Conservation (phyloP, 2,329 filamentous ascomycete species). For the Aureobasidium lini region DNA sequence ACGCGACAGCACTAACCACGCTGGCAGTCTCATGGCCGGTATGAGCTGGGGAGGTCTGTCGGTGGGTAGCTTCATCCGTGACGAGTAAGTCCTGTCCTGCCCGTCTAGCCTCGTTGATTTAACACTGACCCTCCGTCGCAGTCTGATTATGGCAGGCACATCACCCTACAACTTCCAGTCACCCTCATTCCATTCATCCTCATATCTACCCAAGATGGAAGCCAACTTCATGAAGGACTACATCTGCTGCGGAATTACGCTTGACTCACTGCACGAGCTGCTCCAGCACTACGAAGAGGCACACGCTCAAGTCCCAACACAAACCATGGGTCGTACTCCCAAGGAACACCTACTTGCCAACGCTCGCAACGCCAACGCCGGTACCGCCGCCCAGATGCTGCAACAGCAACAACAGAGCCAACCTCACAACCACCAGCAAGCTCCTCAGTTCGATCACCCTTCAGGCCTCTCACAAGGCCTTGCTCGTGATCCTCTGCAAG, state of each 20-base stretch:
- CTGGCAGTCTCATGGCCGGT: slow-evolving; percentile 60
- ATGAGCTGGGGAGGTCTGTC: slow-evolving; percentile 98
- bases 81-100: slow-evolving; percentile 70
- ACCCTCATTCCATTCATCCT: slow-evolving; percentile 94
- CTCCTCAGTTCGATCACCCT: slow-evolving; percentile 13
- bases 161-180: slow-evolving; percentile 84
- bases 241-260: slow-evolving; percentile 81
- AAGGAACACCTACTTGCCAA: slow-evolving; percentile 24
- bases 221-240: slow-evolving; percentile 98
- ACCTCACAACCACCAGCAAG: slow-evolving; percentile 8
- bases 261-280: slow-evolving; percentile 88
- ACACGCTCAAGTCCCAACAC: slow-evolving; percentile 58
- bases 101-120: neutral
- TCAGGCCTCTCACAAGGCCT: slow-evolving; percentile 15
- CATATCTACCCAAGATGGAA: slow-evolving; percentile 91
- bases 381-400: slow-evolving; percentile 16
- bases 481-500: slow-evolving; percentile 13
- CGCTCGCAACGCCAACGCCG: slow-evolving; percentile 15
- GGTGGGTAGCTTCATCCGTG: slow-evolving; percentile 91
- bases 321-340: slow-evolving; percentile 33
- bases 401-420: slow-evolving; percentile 15
- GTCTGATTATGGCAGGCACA: slow-evolving; percentile 90
- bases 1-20: slow-evolving; percentile 47
- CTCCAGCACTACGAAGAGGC: slow-evolving; percentile 95
- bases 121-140: slow-evolving; percentile 32